Conservation (phyloP, 306 rosid species). For the Herpetospermum pedunculosum region DNA sequence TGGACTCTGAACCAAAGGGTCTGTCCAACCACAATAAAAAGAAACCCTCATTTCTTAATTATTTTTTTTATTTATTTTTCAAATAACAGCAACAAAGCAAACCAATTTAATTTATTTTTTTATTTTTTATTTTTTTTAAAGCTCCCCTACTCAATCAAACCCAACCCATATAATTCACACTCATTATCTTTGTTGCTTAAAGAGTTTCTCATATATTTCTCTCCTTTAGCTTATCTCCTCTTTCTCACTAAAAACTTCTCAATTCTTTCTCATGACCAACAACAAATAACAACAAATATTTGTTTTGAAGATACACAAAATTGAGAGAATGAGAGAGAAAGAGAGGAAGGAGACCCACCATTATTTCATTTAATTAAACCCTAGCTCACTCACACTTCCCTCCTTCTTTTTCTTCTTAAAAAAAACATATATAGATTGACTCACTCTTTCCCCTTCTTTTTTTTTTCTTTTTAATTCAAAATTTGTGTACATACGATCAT, state of each 20-base stretch:
- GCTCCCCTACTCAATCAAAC: too few relatives aligned
- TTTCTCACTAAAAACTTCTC: too few relatives aligned
- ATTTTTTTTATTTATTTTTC: too few relatives aligned
- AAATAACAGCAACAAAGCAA: too few relatives aligned
- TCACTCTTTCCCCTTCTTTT: background rate
- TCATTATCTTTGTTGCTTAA: conserved; percentile 86
- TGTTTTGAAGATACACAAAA: too few relatives aligned
- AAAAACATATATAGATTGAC: background rate
- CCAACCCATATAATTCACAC: conserved; percentile 91
- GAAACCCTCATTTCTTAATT: too few relatives aligned
- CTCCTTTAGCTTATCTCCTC: background rate
- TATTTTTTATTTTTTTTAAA: background rate
- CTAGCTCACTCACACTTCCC: background rate
- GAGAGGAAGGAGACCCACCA: conserved; percentile 10
- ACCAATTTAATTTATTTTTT: background rate
- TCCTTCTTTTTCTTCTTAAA: background rate
- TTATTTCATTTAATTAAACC: background rate
- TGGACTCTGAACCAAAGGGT: conserved; percentile 92
- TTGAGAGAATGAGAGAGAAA: conserved; percentile 11
- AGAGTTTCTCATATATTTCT: conserved; percentile 37
- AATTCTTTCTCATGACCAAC: background rate
- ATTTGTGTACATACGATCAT: conserved; percentile 51
- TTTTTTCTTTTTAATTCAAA: background rate
- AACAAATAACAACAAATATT: background rate
- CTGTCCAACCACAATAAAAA: conserved; percentile 85